phyloP scores from a whole-genome alignment of 805 yeast genomes.

The Lipomyces sp. region DNA sequence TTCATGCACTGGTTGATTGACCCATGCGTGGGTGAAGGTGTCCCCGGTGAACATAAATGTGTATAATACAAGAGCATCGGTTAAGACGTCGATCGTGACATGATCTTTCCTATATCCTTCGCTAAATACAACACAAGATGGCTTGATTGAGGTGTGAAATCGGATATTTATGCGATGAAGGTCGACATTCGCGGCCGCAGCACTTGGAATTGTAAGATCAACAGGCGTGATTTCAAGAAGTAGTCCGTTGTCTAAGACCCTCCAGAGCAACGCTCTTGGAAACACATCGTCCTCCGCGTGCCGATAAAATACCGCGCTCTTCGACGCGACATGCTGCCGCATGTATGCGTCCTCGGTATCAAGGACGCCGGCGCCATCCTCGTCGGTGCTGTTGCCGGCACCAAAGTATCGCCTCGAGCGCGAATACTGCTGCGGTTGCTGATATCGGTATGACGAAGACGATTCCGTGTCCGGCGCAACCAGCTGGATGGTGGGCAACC shows the following conservation, averaged over 20 bases:
- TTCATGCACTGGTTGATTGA: slow-evolving; percentile 8
- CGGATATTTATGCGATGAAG: slow-evolving; percentile 14
- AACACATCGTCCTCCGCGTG: slow-evolving; percentile 1
- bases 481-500: slow-evolving; percentile 13
- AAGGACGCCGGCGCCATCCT: neutral
- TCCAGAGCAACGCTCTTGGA: slow-evolving; percentile 24
- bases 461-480: slow-evolving; percentile 16
- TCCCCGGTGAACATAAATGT: slow-evolving; percentile 2
- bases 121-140: slow-evolving; percentile 19
- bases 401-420: neutral
- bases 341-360: slow-evolving; percentile 22
- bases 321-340: slow-evolving; percentile 9
- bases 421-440: neutral
- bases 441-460: neutral
- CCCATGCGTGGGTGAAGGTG: slow-evolving; percentile 17
- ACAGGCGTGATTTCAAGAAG: slow-evolving; percentile 19
- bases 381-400: neutral
- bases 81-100: slow-evolving; percentile 15
- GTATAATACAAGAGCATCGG: slow-evolving; percentile 21
- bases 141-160: slow-evolving; percentile 13
- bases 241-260: slow-evolving; percentile 16
- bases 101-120: slow-evolving; percentile 3
- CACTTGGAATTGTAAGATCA: slow-evolving; percentile 11
- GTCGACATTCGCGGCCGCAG: neutral
- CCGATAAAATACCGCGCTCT: slow-evolving; percentile 12